phyloP scores from a whole-genome alignment of 495 filamentous ascomycete species.

The Neurospora tetrasperma region DNA sequence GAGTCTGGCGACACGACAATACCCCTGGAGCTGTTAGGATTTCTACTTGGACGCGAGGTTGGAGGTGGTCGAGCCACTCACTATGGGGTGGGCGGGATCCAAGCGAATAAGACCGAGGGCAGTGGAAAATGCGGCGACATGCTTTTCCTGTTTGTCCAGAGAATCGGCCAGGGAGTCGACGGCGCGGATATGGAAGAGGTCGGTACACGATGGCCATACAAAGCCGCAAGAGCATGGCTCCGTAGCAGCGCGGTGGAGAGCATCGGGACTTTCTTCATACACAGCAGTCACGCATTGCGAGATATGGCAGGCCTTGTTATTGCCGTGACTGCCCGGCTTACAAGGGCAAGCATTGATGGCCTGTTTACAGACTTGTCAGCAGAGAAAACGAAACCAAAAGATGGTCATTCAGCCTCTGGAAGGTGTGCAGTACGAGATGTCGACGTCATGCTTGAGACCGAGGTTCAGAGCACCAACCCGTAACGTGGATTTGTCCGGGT shows the following conservation, averaged over 20 bases:
- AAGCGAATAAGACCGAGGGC: slow-evolving; percentile 18
- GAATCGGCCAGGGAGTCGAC: slow-evolving; percentile 15
- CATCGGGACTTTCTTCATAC: slow-evolving; percentile 3
- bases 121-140: slow-evolving; percentile 15
- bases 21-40: slow-evolving; percentile 13
- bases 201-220: slow-evolving; percentile 14
- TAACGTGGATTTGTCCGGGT: neutral
- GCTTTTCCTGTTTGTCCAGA: slow-evolving; percentile 7
- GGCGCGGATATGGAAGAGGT: slow-evolving; percentile 9
- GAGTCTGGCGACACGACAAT: slow-evolving; percentile 18
- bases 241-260: neutral
- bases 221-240: slow-evolving; percentile 17
- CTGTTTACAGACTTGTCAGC: slow-evolving; percentile 5
- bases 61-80: neutral
- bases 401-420: neutral
- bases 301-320: slow-evolving; percentile 21
- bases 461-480: neutral
- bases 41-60: neutral
- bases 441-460: neutral
- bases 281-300: slow-evolving; percentile 12
- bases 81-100: slow-evolving; percentile 10
- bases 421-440: neutral
- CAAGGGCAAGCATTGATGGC: slow-evolving; percentile 13
- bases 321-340: slow-evolving; percentile 8
- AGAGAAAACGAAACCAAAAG: neutral